phyloP scores from a whole-genome alignment of 192 early-diverging fungal species.

The Coemansia sp. region DNA sequence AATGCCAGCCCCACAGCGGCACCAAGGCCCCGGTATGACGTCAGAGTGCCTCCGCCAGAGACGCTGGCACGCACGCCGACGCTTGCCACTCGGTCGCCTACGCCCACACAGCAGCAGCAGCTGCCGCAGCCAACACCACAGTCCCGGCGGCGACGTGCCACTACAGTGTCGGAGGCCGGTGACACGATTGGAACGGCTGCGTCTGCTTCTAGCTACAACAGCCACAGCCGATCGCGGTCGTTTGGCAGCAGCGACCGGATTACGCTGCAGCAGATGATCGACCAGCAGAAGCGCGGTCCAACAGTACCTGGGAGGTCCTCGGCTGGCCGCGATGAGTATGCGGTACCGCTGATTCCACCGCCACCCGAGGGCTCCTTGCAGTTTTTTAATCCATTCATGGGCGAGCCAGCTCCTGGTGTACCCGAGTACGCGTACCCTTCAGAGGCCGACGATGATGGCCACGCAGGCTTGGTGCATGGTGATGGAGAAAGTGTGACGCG shows the following conservation, averaged over 20 bases:
- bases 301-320: conserved; percentile 5
- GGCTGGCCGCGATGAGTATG: conserved; percentile 5
- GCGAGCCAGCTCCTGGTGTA: conserved; percentile 3
- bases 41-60: conserved; percentile 47
- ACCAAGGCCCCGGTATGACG: conserved; percentile 35
- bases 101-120: conserved; percentile 26
- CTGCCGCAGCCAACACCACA: conserved; percentile 6
- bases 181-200: conserved; percentile 2
- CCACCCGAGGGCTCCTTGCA: conserved; percentile 31
- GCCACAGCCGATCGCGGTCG: conserved; percentile 50
- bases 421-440: conserved; percentile 13
- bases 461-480: neutral
- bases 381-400: conserved; percentile 42
- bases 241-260: conserved; percentile 43
- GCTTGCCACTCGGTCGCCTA: conserved; percentile 42
- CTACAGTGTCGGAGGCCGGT: conserved; percentile 19
- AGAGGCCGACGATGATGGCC: neutral
- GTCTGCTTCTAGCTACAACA: conserved; percentile 5
- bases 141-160: conserved; percentile 30
- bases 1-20: neutral
- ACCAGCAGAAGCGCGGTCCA: conserved; percentile 21
- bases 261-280: conserved; percentile 36
- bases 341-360: conserved; percentile 41
- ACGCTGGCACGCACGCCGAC: conserved; percentile 51
- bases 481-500: conserved; percentile 49